Percentiles rank a stretch among this genome's conserved stretches.
Conservation (phyloP, 495 filamentous ascomycete species). For the Neurospora hispaniola region DNA sequence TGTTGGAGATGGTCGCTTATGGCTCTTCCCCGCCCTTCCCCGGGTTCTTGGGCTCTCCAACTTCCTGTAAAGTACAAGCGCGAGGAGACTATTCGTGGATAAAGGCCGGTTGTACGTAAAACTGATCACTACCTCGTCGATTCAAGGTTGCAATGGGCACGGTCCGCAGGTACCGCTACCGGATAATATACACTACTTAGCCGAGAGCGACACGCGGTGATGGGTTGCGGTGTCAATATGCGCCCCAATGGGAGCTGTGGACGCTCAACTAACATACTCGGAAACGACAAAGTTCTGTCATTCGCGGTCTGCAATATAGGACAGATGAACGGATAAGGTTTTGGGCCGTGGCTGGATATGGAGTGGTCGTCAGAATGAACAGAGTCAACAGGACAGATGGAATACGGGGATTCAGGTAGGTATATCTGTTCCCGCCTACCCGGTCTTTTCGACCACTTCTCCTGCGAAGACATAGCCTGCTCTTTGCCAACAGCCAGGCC, state of each 20-base stretch:
- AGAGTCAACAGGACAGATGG: background rate
- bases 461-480: background rate
- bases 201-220: background rate
- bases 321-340: background rate
- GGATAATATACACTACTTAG: background rate
- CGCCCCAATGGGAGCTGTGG: background rate
- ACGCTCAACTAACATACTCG: background rate
- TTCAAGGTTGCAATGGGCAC: background rate
- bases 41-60: background rate
- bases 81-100: background rate
- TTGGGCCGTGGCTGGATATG: background rate
- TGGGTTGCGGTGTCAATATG: background rate
- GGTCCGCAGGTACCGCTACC: background rate
- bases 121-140: background rate
- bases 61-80: background rate
- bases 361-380: background rate
- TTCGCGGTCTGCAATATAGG: background rate
- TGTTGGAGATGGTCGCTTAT: background rate
- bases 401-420: background rate
- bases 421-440: background rate
- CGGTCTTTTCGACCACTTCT: background rate
- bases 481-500: background rate
- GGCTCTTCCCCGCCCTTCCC: background rate
- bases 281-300: background rate
- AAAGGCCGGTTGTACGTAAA: background rate